These are phyloP conservation scores for Trichoderma koningiopsis DNA, from an alignment of 2,329 filamentous ascomycete genomes.

Conservation along the genomic window DNA sequence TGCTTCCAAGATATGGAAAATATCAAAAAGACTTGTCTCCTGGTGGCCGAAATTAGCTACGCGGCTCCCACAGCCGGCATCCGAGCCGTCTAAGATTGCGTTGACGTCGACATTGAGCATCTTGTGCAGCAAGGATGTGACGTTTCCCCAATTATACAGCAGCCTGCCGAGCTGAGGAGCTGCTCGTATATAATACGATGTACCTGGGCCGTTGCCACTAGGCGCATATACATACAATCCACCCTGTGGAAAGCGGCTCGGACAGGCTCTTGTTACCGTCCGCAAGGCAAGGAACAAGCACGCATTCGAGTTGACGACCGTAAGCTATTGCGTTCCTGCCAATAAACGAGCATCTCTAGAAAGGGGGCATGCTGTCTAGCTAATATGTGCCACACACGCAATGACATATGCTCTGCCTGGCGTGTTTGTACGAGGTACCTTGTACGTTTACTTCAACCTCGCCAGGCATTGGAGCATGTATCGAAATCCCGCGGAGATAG, in stretches of 20 bases:
- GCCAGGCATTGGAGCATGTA: background rate
- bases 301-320: background rate
- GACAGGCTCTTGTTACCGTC: background rate
- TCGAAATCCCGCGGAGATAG: background rate
- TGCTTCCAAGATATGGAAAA: background rate
- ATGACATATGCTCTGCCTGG: background rate
- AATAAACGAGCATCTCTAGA: background rate
- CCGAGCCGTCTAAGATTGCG: conserved; percentile 15
- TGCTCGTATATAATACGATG: background rate
- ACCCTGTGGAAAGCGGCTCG: background rate
- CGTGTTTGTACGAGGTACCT: background rate
- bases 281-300: background rate
- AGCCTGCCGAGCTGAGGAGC: background rate
- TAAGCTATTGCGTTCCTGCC: background rate
- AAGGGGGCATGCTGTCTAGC: background rate
- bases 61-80: conserved; percentile 7
- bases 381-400: background rate
- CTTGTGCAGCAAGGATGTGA: background rate
- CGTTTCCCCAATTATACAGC: background rate
- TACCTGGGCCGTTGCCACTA: background rate
- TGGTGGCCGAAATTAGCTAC: background rate
- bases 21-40: background rate
- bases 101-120: conserved; percentile 4
- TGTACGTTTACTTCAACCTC: background rate
- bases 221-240: background rate